phyloP scores from a whole-genome alignment of 2,329 filamentous ascomycete species.

The Cytospora mali region DNA sequence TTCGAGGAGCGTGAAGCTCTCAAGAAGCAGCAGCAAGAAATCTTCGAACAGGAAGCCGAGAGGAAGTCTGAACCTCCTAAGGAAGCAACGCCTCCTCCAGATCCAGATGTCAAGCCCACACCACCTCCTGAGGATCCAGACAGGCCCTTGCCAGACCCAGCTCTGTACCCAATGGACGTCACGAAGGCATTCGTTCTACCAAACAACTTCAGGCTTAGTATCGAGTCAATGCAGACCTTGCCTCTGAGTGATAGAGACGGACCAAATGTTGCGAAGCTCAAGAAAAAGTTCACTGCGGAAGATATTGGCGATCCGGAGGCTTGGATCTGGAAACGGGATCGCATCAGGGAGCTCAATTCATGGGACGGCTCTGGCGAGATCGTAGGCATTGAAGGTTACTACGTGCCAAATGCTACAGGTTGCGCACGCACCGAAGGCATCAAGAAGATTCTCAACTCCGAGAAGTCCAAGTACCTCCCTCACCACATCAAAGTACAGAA shows the following conservation, averaged over 20 bases:
- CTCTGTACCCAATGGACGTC: slow-evolving; percentile 53
- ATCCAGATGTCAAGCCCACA: slow-evolving; percentile 38
- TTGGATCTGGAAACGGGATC: slow-evolving; percentile 61
- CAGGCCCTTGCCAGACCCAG: slow-evolving; percentile 44
- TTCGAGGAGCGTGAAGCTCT: slow-evolving; percentile 68
- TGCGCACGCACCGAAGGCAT: slow-evolving; percentile 89
- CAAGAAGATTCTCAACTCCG: slow-evolving; percentile 93
- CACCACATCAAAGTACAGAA: slow-evolving; percentile 97
- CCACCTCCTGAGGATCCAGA: slow-evolving; percentile 39
- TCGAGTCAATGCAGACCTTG: slow-evolving; percentile 49
- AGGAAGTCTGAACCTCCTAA: slow-evolving; percentile 39
- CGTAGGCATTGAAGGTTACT: slow-evolving; percentile 62
- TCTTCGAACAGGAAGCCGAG: slow-evolving; percentile 48
- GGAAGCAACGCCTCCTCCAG: slow-evolving; percentile 34
- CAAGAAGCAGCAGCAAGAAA: slow-evolving; percentile 57
- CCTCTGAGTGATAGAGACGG: slow-evolving; percentile 48
- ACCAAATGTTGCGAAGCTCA: slow-evolving; percentile 53
- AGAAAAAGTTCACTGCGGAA: slow-evolving; percentile 48
- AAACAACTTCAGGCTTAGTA: slow-evolving; percentile 47
- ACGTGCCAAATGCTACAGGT: slow-evolving; percentile 83
- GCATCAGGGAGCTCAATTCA: slow-evolving; percentile 58
- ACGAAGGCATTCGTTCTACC: slow-evolving; percentile 50
- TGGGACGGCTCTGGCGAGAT: slow-evolving; percentile 36
- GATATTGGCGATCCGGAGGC: slow-evolving; percentile 54
- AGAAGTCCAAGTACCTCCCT: slow-evolving; percentile 97